phyloP scores from a whole-genome alignment of 768 basidiomycete species.

The Calvatia gigantea region DNA sequence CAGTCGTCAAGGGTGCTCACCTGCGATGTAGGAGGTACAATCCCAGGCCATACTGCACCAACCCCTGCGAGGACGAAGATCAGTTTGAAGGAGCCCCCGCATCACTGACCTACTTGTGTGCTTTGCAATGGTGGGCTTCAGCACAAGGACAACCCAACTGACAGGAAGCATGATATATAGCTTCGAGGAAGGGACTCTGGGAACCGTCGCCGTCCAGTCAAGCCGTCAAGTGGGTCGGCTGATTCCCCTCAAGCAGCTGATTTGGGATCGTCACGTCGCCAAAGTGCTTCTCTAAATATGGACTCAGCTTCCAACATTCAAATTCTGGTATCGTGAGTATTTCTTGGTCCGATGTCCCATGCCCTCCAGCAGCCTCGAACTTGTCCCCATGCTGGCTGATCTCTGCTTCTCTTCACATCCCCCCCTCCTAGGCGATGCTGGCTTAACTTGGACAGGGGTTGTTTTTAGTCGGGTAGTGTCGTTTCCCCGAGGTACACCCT shows the following conservation, averaged over 20 bases:
- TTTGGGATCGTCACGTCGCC: conserved; percentile 6
- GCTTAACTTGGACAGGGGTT: neutral
- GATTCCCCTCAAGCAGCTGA: neutral
- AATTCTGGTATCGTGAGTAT: neutral
- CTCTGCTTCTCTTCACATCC: neutral
- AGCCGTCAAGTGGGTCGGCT: too few species aligned
- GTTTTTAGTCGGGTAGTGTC: too few species aligned
- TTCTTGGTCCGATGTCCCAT: neutral
- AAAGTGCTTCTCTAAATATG: neutral
- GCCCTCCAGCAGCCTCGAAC: neutral
- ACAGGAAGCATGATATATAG: conserved; percentile 2
- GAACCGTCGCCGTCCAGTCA: neutral
- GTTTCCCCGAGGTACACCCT: too few species aligned
- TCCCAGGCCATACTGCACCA: neutral
- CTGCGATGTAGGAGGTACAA: neutral
- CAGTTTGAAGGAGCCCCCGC: neutral
- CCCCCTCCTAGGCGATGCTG: neutral
- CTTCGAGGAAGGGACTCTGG: neutral
- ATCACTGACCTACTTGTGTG: neutral
- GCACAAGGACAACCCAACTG: neutral
- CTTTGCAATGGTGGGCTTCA: neutral
- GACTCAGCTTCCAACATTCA: neutral
- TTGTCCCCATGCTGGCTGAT: neutral
- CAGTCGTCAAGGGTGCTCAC: neutral
- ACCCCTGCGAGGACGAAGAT: neutral